Conservation (phyloP, 78 protist genomes). For the Diacronema lutheri region DNA sequence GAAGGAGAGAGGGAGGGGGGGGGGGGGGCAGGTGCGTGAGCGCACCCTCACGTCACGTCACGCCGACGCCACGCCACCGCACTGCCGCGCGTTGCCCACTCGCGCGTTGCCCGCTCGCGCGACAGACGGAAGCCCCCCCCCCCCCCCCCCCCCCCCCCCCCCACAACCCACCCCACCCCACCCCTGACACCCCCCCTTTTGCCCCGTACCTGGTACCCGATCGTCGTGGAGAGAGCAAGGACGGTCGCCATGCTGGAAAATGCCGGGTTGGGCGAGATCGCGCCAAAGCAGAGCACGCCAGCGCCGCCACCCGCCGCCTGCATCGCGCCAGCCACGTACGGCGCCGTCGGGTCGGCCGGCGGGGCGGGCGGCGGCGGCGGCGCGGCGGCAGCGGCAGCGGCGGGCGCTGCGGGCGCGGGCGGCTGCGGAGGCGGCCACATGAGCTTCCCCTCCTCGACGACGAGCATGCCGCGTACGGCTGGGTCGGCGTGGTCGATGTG, state of each 20-base stretch:
- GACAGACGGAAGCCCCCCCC: no score
- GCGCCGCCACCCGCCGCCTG: neutral
- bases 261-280: neutral
- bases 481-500: constrained; percentile 70
- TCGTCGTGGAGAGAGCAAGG: constrained; percentile 73
- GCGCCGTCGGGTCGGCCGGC: neutral
- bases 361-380: constrained; percentile 19
- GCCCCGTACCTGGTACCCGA: constrained; percentile 87
- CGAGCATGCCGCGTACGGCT: constrained; percentile 53
- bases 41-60: no score
- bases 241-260: constrained; percentile 41
- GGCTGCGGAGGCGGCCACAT: constrained; percentile 47
- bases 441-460: constrained; percentile 31
- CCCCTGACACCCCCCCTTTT: no score
- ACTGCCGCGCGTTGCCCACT: no score
- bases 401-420: constrained; percentile 7
- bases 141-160: no score
- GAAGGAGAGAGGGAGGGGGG: no score
- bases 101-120: no score
- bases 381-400: neutral
- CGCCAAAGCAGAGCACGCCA: neutral
- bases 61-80: no score
- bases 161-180: no score
- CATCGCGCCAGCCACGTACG: neutral
- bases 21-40: no score